Evolutionary conservation across 2,329 filamentous ascomycete genomes (phyloP), one percentile per base, ranked within the genome.

Genomic region (Cladosporium sp.): DNA sequence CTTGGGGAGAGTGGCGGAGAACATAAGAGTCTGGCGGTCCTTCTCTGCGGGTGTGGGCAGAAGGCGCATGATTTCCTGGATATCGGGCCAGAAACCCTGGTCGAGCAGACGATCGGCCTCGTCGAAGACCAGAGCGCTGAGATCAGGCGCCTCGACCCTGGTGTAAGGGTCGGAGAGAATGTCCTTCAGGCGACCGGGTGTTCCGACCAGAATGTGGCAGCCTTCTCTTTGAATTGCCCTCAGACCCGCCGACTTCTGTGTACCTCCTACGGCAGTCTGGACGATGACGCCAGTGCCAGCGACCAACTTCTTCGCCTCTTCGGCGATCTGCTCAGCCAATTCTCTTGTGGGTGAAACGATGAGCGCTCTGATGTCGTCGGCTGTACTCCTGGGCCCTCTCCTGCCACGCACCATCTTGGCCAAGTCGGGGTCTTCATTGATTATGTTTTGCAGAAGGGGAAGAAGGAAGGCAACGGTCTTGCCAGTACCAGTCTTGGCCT

Each of bases 401-500:
- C 73, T 82, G 3, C 78, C 73, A 58, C 70, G 58, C 19, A 69
- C 66, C 59, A 66, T 64, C 38, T 77, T 72, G 55, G 82, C 84
- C 36, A 95, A 81, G 0, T 77, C 74, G 1, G 86, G 84, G 63
- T 90, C 84, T 60, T 80, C 76, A 19, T 76, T 73, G 61, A 96
- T 78, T 69, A 96, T 89, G 60, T 86, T 87, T 72, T 97, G 90
- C 55, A 97, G 77, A 7, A 92, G 80, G 52, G 94, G 94, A 6
- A 97, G 76, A 22, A 99, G 81, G 79, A 97, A 99, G 37, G 90
- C 94, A 59, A 97, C 78, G 0, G 94, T 99, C 78, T 99, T 99
- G 72, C 94, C 94, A 3, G 94, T 97, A 72, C 94, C 94, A 8
- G 94, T 99, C 77, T 90, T 96, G 60, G 94, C 94, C 78, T 97